phyloP scores from a whole-genome alignment of 1,284 basidiomycete genomes.

The Blastosporella zonata region DNA sequence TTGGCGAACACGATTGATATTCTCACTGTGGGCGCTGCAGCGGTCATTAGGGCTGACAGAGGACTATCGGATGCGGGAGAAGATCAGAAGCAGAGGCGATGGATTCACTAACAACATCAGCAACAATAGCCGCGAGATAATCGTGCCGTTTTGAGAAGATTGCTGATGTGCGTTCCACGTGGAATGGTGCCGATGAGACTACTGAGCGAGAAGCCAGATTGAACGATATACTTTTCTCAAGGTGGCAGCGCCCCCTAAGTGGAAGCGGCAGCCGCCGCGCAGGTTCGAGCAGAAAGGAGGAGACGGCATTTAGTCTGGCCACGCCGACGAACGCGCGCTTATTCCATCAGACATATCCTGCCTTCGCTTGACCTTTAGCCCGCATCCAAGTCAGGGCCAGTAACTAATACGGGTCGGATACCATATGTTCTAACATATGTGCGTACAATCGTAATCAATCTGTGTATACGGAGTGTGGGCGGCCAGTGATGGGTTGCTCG shows the following conservation, averaged over 20 bases:
- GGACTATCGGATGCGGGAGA: not conserved
- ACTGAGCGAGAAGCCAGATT: slow-evolving; percentile 1
- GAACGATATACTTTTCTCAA: not conserved
- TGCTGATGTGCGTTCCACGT: slow-evolving; percentile 16
- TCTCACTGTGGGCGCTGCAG: not conserved
- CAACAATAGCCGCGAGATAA: slow-evolving; percentile 10
- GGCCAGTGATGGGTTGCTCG: too few relatives aligned
- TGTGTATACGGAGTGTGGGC: too few relatives aligned
- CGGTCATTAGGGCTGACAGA: not conserved
- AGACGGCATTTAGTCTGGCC: not conserved
- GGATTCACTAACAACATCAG: slow-evolving; percentile 1
- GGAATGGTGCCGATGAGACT: slow-evolving; percentile 4
- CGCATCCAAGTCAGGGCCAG: too few relatives aligned
- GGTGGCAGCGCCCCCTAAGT: too few relatives aligned
- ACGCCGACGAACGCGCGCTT: slow-evolving; percentile 5
- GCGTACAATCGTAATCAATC: too few relatives aligned
- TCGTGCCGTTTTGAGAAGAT: not conserved
- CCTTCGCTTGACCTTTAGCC: too few relatives aligned
- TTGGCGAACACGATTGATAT: not conserved
- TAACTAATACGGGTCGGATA: too few relatives aligned
- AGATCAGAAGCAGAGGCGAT: slow-evolving; percentile 6
- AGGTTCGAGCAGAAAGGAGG: not conserved
- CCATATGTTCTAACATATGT: too few relatives aligned
- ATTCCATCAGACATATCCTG: slow-evolving; percentile 1
- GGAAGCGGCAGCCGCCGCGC: too few relatives aligned